Evolutionary conservation across 305 asterid species (phyloP).

Genomic region (Rubia peregrina): DNA sequence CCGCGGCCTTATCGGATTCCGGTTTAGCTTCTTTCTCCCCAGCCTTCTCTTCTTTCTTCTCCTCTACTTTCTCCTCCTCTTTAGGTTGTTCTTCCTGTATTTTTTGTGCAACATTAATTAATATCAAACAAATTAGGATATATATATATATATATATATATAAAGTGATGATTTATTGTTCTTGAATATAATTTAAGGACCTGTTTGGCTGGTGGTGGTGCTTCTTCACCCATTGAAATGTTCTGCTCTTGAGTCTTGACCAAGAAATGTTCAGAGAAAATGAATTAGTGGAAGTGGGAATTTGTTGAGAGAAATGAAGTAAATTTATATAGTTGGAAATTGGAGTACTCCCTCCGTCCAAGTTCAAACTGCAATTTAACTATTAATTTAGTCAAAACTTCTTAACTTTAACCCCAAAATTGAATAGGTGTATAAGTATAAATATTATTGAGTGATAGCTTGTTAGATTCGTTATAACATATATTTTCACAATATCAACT

Average conservation of each 20-base stretch:
- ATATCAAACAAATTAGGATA: not conserved
- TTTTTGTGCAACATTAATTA: not conserved
- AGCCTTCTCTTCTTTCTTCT: conserved; percentile 23
- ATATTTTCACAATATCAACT: no score
- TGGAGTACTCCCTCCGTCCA: no score
- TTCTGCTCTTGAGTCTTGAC: not conserved
- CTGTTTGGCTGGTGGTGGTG: conserved; percentile 29
- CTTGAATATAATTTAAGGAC: conserved; percentile 18
- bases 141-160: no score
- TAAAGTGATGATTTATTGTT: not conserved
- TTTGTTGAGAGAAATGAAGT: not conserved
- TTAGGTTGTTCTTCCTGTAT: conserved; percentile 31
- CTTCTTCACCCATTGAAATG: conserved; percentile 64
- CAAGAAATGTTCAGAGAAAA: not conserved
- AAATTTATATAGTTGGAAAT: not conserved
- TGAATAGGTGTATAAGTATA: no score
- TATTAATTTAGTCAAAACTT: no score
- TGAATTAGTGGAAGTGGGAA: not conserved
- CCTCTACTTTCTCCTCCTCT: conserved; percentile 16
- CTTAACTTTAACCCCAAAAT: no score
- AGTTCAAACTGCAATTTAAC: no score
- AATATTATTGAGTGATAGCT: no score
- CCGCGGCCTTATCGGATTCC: conserved; percentile 29
- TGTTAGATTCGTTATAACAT: no score
- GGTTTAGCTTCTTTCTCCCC: conserved; percentile 33